Evolutionary conservation across 129 eudicot species (phyloP).

Genomic region (Lactuca saligna): DNA sequence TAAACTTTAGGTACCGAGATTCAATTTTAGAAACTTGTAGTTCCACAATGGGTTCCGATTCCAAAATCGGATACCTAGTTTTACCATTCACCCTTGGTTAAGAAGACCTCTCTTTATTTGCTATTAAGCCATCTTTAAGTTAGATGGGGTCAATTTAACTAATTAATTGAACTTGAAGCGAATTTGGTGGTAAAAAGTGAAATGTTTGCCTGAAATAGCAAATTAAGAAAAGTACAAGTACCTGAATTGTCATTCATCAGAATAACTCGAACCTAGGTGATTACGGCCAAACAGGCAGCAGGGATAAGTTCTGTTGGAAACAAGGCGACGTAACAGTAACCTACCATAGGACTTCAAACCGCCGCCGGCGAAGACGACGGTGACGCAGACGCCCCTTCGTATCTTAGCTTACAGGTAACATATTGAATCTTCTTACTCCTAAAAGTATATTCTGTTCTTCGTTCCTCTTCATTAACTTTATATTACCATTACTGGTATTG

Average conservation of each 20-base stretch:
- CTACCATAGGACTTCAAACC: conserved; percentile 14
- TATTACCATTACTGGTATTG: neutral
- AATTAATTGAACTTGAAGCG: neutral
- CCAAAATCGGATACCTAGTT: too few species aligned
- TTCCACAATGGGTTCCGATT: too few species aligned
- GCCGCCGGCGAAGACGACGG: conserved; percentile 8
- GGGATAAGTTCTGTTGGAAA: conserved; percentile 20
- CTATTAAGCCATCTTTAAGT: too few species aligned
- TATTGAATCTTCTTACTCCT: conserved; percentile 4
- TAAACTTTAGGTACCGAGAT: too few species aligned
- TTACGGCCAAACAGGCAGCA: conserved; percentile 30
- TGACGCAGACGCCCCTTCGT: conserved; percentile 1
- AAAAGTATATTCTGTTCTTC: neutral
- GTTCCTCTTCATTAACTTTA: neutral
- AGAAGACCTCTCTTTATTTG: too few species aligned
- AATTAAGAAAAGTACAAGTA: conserved; percentile 4
- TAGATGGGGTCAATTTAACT: too few species aligned
- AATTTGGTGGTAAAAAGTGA: neutral
- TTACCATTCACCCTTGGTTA: too few species aligned
- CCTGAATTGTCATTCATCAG: conserved; percentile 26
- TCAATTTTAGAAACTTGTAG: too few species aligned
- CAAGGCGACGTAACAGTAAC: conserved; percentile 30
- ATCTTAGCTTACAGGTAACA: conserved; percentile 20
- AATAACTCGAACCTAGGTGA: conserved; percentile 12
- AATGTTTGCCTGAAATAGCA: neutral